Evolutionary conservation across 441 rosid genomes (phyloP), one percentile per base, ranked within the genome.

Genomic region (Euphorbia corollata): DNA sequence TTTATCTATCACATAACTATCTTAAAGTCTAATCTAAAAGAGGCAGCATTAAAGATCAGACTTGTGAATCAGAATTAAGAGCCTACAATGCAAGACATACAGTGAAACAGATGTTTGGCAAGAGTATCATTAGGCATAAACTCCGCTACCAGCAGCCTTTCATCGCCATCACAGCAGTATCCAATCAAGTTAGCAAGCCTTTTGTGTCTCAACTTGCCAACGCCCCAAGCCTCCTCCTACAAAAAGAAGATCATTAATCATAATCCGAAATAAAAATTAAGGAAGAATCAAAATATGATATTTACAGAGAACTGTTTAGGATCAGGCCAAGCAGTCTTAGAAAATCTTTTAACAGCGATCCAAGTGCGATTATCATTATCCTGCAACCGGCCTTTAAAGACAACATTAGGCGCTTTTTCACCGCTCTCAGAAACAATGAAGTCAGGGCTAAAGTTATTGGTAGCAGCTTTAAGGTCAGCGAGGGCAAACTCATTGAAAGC

Each of bases 151-250:
- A 92, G 90, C 75, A 92, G 71, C 75, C 98, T 88, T 81, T 92
- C 98, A 67, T 92, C 97, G 4, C 90, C 96, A 18, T 90, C 90
- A 70, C 97, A 92, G 74, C 97, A 92, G 59, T 90, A 92, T 32
- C 98, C 98, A 71, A 92, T 83, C 85, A 92, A 81, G 83, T 92
- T 90, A 39, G 91, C 96, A 32, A 90, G 61, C 75, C 88, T 81
- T 51, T 68, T 77, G 66, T 90, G 91, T 78, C 93, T 81, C 83
- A 92, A 71, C 77, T 75, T 90, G 64, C 96, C 91, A 11, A 90
- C 88, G 62, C 88, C 90, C 79, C 78, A 76, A 9, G 98, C 97
- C 79, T 90, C 92, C 8, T 84, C 88, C 98, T 84, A 78, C 55
- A 41, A 34, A 38, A 30, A 18, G 4, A 56, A 61, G 22, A 48